These are phyloP conservation scores for Schizonepeta tenuifolia DNA, from an alignment of 257 asterid genomes.

Conservation along the genomic window DNA sequence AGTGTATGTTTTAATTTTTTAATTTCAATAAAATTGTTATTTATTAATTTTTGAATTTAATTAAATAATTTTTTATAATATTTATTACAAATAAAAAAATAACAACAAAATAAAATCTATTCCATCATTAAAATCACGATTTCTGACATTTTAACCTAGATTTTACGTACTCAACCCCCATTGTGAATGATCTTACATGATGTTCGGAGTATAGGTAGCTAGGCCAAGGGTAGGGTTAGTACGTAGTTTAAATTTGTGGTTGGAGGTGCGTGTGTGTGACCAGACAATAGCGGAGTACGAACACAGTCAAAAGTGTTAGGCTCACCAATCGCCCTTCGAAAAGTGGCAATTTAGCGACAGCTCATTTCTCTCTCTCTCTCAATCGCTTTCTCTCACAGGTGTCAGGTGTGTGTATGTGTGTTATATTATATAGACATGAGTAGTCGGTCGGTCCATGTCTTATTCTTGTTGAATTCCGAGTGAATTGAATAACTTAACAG, in stretches of 20 bases:
- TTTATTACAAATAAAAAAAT: no score
- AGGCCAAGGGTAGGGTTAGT: neutral
- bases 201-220: neutral
- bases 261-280: neutral
- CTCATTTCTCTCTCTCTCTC: neutral
- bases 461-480: neutral
- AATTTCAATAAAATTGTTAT: no score
- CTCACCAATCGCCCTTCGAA: slow-evolving; percentile 37
- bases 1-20: no score
- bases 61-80: no score
- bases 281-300: neutral
- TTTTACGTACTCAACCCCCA: no score
- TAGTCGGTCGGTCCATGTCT: neutral
- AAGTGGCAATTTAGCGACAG: slow-evolving; percentile 28
- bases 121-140: no score
- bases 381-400: neutral
- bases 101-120: no score
- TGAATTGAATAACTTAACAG: slow-evolving; percentile 1
- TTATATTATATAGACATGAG: neutral
- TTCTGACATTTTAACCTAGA: no score
- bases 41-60: no score
- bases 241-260: neutral
- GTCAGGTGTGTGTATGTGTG: no score
- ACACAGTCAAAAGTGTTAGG: neutral
- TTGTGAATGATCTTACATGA: no score